Conservation (phyloP, 1,139 yeast genomes). For the Pichia sp. region DNA sequence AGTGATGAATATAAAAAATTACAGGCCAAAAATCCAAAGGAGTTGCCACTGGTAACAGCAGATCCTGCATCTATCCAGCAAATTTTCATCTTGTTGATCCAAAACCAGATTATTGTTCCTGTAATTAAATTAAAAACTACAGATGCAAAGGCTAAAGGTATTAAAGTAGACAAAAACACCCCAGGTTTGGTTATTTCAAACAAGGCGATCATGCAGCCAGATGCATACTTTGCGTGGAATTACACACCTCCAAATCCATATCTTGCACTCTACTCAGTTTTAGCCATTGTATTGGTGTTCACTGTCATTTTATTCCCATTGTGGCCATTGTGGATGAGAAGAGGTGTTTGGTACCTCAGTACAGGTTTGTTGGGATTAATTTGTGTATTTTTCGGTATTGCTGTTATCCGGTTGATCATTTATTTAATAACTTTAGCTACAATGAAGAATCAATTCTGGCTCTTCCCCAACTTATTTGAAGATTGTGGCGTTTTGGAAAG, state of each 20-base stretch:
- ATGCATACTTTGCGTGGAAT: slow-evolving; percentile 81
- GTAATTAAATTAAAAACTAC: slow-evolving; percentile 61
- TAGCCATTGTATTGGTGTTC: slow-evolving; percentile 62
- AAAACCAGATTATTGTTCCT: slow-evolving; percentile 69
- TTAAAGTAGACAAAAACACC: slow-evolving; percentile 63
- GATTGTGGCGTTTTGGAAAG: slow-evolving; percentile 93
- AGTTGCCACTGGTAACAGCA: slow-evolving; percentile 45
- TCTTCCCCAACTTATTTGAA: slow-evolving; percentile 91
- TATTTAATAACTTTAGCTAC: slow-evolving; percentile 55
- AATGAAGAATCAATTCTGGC: slow-evolving; percentile 58
- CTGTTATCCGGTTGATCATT: slow-evolving; percentile 69
- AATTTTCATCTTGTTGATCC: slow-evolving; percentile 60
- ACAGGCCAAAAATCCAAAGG: slow-evolving; percentile 33
- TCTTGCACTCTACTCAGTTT: slow-evolving; percentile 52
- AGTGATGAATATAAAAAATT: slow-evolving; percentile 62
- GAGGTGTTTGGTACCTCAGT: slow-evolving; percentile 86
- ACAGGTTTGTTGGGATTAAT: slow-evolving; percentile 69
- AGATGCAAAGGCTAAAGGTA: slow-evolving; percentile 55
- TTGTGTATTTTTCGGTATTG: slow-evolving; percentile 67
- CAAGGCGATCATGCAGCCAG: slow-evolving; percentile 67
- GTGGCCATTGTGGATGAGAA: slow-evolving; percentile 90
- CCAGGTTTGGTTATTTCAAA: slow-evolving; percentile 64
- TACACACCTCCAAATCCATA: slow-evolving; percentile 71
- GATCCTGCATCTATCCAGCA: slow-evolving; percentile 42
- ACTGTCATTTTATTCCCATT: slow-evolving; percentile 84